These are phyloP conservation scores for Microdochium nivale DNA, from an alignment of 2,329 filamentous ascomycete genomes.

Conservation along the genomic window DNA sequence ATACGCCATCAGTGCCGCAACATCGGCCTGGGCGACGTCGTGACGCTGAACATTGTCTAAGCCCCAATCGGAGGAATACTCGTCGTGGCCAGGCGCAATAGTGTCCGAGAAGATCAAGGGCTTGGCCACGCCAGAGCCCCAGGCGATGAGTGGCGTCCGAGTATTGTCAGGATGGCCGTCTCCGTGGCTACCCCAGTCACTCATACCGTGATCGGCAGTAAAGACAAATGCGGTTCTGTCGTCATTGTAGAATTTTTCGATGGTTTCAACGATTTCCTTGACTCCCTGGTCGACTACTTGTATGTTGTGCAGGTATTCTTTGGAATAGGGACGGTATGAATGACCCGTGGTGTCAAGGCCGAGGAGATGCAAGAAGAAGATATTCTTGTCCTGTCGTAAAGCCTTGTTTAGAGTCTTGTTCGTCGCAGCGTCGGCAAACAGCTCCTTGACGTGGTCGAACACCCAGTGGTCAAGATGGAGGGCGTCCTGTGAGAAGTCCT, in stretches of 20 bases:
- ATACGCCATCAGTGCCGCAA: conserved; percentile 93
- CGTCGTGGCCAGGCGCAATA: conserved; percentile 75
- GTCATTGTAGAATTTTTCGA: conserved; percentile 78
- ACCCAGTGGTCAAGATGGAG: conserved; percentile 85
- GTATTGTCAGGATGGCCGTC: conserved; percentile 98
- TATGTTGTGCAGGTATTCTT: conserved; percentile 91
- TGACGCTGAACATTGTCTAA: conserved; percentile 74
- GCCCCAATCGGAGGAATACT: conserved; percentile 84
- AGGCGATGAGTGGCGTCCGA: conserved; percentile 81
- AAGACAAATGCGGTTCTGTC: conserved; percentile 91
- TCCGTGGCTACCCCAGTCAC: conserved; percentile 97
- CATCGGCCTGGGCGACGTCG: conserved; percentile 88
- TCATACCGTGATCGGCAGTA: conserved; percentile 98
- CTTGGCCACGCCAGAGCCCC: conserved; percentile 83
- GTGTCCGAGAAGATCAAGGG: conserved; percentile 50
- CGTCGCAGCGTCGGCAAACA: conserved; percentile 72
- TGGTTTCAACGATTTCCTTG: conserved; percentile 69
- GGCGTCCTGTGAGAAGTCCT: conserved; percentile 84
- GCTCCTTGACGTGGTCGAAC: conserved; percentile 81
- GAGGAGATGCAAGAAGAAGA: conserved; percentile 92
- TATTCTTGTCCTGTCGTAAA: conserved; percentile 73
- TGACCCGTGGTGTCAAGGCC: conserved; percentile 90
- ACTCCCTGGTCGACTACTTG: conserved; percentile 90
- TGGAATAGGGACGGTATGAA: conserved; percentile 79
- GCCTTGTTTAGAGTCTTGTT: conserved; percentile 67